Base-by-base conservation (phyloP, 169 alveolate genomes). In the Cryptosporidium sp. region DNA sequence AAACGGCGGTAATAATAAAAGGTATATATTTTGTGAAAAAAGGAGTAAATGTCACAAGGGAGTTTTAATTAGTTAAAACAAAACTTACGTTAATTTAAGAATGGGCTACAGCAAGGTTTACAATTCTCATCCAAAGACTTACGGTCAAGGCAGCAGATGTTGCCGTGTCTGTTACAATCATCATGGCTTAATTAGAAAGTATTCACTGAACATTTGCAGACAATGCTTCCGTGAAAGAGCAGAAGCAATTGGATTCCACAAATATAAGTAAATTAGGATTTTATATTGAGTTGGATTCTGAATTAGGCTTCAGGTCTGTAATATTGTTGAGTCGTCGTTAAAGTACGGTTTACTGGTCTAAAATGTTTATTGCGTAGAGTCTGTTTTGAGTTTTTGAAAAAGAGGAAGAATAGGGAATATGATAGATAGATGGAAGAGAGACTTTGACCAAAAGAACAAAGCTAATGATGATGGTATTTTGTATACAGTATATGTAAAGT, bases 221-320 rank as follows among this genome's bases (percentile, higher is more conserved):
- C 99, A 98, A 94, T 97, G 99, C 96, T 98, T 98, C 97, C 94
- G 99, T 91, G 99, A 98, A 94, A 95, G 99, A 75, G 99, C 99
- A 75, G 94, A 95, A 86, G 95, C 94, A 68, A 97, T 98, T 74
- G 99, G 99, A 58, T 98, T 98, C 95, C 92, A 92, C 93, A 97
- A 97, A 41, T 84, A 62, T 31, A 84, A 71, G 91, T 84, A 84
- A 65, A 14, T 52, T 48, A 16, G 21, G 9, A 23, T 26, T 59
- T 59, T 59, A 59, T 59, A 59, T 59, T 59, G 69, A 37, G 14
- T 59, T 26, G 69, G 37, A 26, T 59, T 31, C 69, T 59, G 16
- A 4, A 26, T 21, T 59, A 21, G 9, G 6, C 37, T 59, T 31
- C 39, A n/a, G 37, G 10, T 59, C 69, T 59, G 69, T 31, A 59